These are phyloP conservation scores for Colletotrichum lindemuthianum DNA, from an alignment of 2,329 filamentous ascomycete genomes.

Conservation along the genomic window DNA sequence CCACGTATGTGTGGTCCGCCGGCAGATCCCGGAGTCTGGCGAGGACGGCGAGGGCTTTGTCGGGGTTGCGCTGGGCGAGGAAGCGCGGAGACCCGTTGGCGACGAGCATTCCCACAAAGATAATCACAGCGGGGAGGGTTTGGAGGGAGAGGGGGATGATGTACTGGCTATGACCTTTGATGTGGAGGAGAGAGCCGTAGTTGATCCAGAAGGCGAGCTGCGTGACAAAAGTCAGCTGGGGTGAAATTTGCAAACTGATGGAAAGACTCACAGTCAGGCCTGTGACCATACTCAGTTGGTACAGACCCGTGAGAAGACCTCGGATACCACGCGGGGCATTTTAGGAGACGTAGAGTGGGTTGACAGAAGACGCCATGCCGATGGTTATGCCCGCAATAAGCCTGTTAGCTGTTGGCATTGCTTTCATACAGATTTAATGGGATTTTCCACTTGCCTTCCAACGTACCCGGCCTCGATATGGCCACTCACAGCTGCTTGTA, in stretches of 20 bases:
- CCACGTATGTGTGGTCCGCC: constrained; percentile 49
- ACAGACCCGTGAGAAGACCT: constrained; percentile 60
- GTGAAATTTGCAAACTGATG: background rate
- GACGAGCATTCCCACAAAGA: constrained; percentile 47
- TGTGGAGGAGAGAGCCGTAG: constrained; percentile 42
- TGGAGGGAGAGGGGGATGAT: constrained; percentile 55
- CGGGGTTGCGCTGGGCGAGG: constrained; percentile 69
- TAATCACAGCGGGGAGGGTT: constrained; percentile 49
- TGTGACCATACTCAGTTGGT: constrained; percentile 61
- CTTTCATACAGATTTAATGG: constrained; percentile 36
- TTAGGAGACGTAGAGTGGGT: constrained; percentile 68
- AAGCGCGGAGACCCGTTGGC: constrained; percentile 51
- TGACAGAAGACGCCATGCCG: constrained; percentile 60
- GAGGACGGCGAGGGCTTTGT: constrained; percentile 68
- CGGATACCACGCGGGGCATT: constrained; percentile 63
- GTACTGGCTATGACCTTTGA: constrained; percentile 46
- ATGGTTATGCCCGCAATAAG: constrained; percentile 62
- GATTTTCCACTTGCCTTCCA: constrained; percentile 12
- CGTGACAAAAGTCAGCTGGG: too few relatives aligned
- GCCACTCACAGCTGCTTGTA: constrained; percentile 28
- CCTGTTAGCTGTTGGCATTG: constrained; percentile 45
- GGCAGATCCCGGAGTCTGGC: constrained; percentile 57
- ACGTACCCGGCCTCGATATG: constrained; percentile 23
- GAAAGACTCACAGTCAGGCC: constrained; percentile 57
- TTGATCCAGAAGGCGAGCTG: constrained; percentile 53